Evolutionary conservation across 2,329 filamentous ascomycete species (phyloP), one percentile per base, ranked within the genome.

Genomic region (Colletotrichum liriopes): DNA sequence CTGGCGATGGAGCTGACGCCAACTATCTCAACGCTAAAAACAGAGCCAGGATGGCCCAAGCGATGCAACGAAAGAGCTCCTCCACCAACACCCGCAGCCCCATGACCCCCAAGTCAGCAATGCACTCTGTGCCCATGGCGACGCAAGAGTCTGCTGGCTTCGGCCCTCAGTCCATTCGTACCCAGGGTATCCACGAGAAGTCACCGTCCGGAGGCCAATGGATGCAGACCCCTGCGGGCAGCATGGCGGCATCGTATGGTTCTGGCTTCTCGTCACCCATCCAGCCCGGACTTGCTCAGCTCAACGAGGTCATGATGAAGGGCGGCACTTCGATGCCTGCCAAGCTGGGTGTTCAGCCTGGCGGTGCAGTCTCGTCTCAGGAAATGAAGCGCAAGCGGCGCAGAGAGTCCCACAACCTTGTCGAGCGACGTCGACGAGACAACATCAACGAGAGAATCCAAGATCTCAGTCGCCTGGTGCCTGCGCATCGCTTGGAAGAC

Each of bases 371-470:
- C 64, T 94, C 96, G 66, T 93, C 94, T 0, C 95, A 98, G 78
- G 96, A 98, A 81, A 95, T 95, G 78, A 98, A 98, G 89, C 91
- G 95, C 77, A 94, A 96, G 81, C 90, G 95, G 73, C 91, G 96
- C 72, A 90, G 96, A 49, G 96, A 98, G 79, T 98, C 96, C 1
- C 96, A 99, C 85, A 98, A 99, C 80, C 88, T 97, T 49, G 96
- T 99, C 14, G 96, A 99, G 85, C 94, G 96, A 68, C 92, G 96
- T 63, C 93, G 96, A 73, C 91, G 96, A 74, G 96, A 98, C 84
- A 98, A 98, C 80, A 99, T 99, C 86, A 99, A 99, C 77, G 96
- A 99, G 83, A 92, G 96, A 54, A 99, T 99, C 74, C 96, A 98
- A 79, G 96, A 99, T 79, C 89, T 99, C 9, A 98, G 96, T 79